Conservation (phyloP, 2,329 filamentous ascomycete species). For the Cyphellophora europaea region DNA sequence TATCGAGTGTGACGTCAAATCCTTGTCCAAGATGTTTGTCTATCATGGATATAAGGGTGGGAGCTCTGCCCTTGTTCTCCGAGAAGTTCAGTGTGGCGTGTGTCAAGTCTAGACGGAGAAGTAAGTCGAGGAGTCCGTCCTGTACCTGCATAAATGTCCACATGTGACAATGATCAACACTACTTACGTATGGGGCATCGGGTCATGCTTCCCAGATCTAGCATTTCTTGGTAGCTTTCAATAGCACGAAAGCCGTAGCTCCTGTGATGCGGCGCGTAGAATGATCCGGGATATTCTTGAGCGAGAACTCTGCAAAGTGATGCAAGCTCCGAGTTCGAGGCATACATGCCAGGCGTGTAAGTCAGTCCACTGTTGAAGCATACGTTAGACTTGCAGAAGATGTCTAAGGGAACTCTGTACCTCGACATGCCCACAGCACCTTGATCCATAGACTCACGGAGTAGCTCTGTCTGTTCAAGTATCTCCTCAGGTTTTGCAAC, state of each 20-base stretch:
- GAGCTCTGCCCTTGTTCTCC: background rate
- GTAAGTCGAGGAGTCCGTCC: no score
- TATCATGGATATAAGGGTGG: background rate
- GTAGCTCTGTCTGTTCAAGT: background rate
- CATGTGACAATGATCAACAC: no score
- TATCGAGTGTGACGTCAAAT: background rate
- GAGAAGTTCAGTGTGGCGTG: background rate
- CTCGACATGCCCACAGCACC: background rate
- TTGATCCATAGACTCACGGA: background rate
- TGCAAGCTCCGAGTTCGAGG: background rate
- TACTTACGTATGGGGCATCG: background rate
- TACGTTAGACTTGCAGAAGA: no score
- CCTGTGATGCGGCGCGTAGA: background rate
- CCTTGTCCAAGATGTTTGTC: background rate
- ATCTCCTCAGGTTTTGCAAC: background rate
- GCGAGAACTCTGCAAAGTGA: background rate
- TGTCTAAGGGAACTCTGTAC: no score
- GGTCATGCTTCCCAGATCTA: background rate
- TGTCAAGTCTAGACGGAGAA: background rate
- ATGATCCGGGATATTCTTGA: background rate
- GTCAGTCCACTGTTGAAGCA: background rate
- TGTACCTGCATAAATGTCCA: no score
- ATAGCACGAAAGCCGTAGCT: background rate
- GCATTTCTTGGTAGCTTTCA: background rate
- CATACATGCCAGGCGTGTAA: constrained; percentile 1